Evolutionary conservation across 2,329 filamentous ascomycete genomes (phyloP), one percentile per base, ranked within the genome.

Genomic region (Ceratocystiopsis sp.): DNA sequence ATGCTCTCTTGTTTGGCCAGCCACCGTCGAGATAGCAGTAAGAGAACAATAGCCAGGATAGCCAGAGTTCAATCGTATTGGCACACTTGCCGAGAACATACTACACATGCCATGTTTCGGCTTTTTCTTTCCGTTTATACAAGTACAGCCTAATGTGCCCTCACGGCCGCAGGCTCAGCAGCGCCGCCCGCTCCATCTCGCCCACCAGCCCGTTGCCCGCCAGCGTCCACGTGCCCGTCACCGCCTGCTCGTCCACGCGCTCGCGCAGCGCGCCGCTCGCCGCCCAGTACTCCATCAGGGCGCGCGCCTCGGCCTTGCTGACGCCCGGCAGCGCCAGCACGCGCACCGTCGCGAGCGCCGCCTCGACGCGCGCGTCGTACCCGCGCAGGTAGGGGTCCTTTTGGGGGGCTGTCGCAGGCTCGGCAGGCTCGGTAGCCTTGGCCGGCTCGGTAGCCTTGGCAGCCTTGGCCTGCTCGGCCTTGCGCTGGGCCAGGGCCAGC

Each of bases 221-320:
- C 52, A 95, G 57, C 40, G 77, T 78, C 86, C 87, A 93, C 64
- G 84, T 84, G 68, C 93, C 82, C 18, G 71, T 68, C 34, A 95
- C 80, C 48, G 71, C 68, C 49, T 65, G 66, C 55, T 87, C 78
- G 53, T 83, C 78, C 41, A 95, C 69, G 38, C 66, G 68, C 48
- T 73, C 67, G 49, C 82, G 73, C 55, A 93, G 58, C 57, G 94
- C 67, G 13, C 89, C 91, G 59, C 84, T 93, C 34, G 75, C 76
- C 6, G 84, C 86, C 69, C 89, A 96, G 64, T 95, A 96, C 65
- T 95, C 86, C 76, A 96, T 80, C 52, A 93, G 66, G 1, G 76
- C 71, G 46, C 80, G 73, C 12, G 84, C 78, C 62, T 96, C 89
- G 2, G 69, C 62, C 61, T 79, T 83, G 53, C 66, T 79, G 51